phyloP scores from a whole-genome alignment of 306 rosid species.

The Quercus gilva region DNA sequence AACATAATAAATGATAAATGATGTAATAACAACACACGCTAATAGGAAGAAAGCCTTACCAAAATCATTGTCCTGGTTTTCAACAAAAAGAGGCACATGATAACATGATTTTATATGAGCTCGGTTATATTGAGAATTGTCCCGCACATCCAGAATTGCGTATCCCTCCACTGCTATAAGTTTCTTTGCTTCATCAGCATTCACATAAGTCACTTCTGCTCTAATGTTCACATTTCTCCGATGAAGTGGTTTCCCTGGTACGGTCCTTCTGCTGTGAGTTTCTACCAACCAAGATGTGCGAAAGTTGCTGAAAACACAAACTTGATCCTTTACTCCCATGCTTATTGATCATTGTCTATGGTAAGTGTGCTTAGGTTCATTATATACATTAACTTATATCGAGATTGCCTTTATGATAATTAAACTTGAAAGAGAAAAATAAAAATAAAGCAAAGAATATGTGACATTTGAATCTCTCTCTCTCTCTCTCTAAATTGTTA shows the following conservation, averaged over 20 bases:
- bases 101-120: slow-evolving; percentile 82
- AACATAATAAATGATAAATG: not conserved
- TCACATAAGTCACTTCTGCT: slow-evolving; percentile 75
- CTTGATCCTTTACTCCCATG: slow-evolving; percentile 36
- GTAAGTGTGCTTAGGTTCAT: not conserved
- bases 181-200: slow-evolving; percentile 70
- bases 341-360: not conserved
- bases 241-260: slow-evolving; percentile 36
- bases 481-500: not conserved
- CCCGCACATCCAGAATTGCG: slow-evolving; percentile 75
- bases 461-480: too few species aligned
- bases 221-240: slow-evolving; percentile 42
- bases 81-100: slow-evolving; percentile 88
- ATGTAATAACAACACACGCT: not conserved
- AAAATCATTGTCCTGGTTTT: slow-evolving; percentile 72
- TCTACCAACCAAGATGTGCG: slow-evolving; percentile 55
- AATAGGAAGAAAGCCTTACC: slow-evolving; percentile 37
- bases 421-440: not conserved
- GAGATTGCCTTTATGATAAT: not conserved
- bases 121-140: slow-evolving; percentile 64
- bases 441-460: not conserved
- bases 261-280: slow-evolving; percentile 53
- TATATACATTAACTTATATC: not conserved
- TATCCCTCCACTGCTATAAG: slow-evolving; percentile 68
- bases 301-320: slow-evolving; percentile 64